Evolutionary conservation across 1,284 basidiomycete species (phyloP).

Genomic region (Cryptococcus maquisensis): DNA sequence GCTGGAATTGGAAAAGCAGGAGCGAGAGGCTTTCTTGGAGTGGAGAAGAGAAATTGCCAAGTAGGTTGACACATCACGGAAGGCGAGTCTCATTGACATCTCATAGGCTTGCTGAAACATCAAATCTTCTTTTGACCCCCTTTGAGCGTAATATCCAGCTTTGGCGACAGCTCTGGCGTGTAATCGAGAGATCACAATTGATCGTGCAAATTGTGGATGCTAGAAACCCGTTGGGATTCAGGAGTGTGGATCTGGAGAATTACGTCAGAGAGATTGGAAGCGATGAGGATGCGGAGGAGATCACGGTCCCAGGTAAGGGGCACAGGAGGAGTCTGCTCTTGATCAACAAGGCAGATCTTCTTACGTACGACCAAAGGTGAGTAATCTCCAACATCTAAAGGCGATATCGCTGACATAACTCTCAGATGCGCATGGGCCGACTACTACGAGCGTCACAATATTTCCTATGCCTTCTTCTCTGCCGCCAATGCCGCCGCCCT

Average conservation of each 20-base stretch:
- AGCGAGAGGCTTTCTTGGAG: constrained; percentile 81
- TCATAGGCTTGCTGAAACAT: constrained; percentile 43
- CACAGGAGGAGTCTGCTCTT: constrained; percentile 72
- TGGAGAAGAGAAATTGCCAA: constrained; percentile 88
- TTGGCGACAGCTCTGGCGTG: constrained; percentile 94
- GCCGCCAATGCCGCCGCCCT: constrained; percentile 82
- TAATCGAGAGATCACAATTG: constrained; percentile 87
- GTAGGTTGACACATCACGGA: constrained; percentile 57
- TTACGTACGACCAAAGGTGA: constrained; percentile 81
- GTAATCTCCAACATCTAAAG: constrained; percentile 13
- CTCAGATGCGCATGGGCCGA: constrained; percentile 76
- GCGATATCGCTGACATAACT: background rate
- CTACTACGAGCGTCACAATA: constrained; percentile 77
- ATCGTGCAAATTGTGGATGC: constrained; percentile 95
- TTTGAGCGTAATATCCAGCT: constrained; percentile 96
- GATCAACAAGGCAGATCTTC: constrained; percentile 94
- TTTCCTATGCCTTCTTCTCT: constrained; percentile 93
- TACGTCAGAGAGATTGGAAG: constrained; percentile 82
- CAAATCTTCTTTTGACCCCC: constrained; percentile 76
- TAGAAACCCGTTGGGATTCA: constrained; percentile 82
- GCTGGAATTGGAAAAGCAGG: constrained; percentile 74
- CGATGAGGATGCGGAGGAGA: constrained; percentile 62
- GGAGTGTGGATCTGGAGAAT: constrained; percentile 84
- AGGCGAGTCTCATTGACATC: background rate
- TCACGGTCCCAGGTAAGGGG: constrained; percentile 62